Base-by-base conservation (phyloP, 768 basidiomycete genomes). In the Suillus placidus region DNA sequence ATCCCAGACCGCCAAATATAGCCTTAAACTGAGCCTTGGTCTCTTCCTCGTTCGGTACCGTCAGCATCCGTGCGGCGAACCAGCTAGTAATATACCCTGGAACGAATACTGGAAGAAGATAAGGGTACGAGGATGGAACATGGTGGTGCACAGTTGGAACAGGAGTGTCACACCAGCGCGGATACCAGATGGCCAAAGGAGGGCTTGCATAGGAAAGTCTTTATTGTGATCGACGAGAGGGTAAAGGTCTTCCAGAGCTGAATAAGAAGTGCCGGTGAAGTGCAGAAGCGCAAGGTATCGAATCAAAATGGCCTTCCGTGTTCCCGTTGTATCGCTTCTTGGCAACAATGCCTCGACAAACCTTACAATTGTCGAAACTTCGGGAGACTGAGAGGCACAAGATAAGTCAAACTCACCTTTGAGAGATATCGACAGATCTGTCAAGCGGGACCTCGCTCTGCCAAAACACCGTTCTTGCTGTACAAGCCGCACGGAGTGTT, bases 21-120 rank as follows among this genome's bases (percentile, higher is more conserved):
- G 87, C 80, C 75, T 90, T 89, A 75, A 86, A 91, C 75, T 92
- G 89, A n/a, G 90, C 88, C 58, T 84, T 77, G 37, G 85, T 83
- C 71, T 91, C 90, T 71, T 89, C 83, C 71, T 91, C 89, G 40
- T 84, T 83, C 16, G 78, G 71, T 0, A 71, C 72, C 12, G 81
- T 80, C 34, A 90, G 69, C 56, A 80, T 69, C 52, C 78, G 80
- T 43, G 81, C 80, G 20, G 79, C 76, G n/a, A 86, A 71, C 14
- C 67, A 62, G 30, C 84, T 84, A 23, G 84, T 73, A 51, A 85
- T 68, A 75, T 91, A 92, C 7, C 84, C 83, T 1, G 90, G 89
- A 12, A 88, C 68, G 38, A 90, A 78, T 12, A 79, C 71, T 0
- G 83, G 4, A 80, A 52, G 68, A 83, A 84, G 0, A 80, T 58